Conservation (phyloP, 768 basidiomycete species). For the Termitomyces sp. region DNA sequence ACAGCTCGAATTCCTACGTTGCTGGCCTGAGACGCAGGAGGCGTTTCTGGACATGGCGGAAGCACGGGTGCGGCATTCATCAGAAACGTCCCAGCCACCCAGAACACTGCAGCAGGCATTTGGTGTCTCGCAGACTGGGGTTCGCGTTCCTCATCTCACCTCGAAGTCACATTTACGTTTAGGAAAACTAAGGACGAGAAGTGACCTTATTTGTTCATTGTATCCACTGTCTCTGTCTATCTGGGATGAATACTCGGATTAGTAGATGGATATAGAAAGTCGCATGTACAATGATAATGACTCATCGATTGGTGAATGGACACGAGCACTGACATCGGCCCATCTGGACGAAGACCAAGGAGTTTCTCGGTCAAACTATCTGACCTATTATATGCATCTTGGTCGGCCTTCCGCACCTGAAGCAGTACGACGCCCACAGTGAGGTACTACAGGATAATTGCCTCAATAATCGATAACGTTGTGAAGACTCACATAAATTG, state of each 20-base stretch:
- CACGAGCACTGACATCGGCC: too few relatives aligned
- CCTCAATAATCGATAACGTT: too few relatives aligned
- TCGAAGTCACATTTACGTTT: conserved; percentile 1
- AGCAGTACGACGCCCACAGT: too few relatives aligned
- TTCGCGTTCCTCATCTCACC: neutral
- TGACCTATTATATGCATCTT: too few relatives aligned
- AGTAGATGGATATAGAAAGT: neutral
- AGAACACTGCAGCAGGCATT: conserved; percentile 6
- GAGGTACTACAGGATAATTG: too few relatives aligned
- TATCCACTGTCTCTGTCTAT: neutral
- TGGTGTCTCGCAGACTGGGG: conserved; percentile 3
- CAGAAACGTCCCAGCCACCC: neutral
- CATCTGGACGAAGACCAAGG: too few relatives aligned
- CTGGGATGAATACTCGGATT: neutral
- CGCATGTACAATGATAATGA: too few relatives aligned
- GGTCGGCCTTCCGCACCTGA: too few relatives aligned
- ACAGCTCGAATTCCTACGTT: neutral
- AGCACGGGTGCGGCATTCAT: neutral
- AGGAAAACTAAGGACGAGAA: neutral
- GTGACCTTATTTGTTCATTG: conserved; percentile 3
- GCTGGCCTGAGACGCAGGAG: conserved; percentile 8
- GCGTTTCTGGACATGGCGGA: conserved; percentile 9
- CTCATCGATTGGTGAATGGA: too few relatives aligned
- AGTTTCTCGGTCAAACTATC: too few relatives aligned
- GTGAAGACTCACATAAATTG: too few relatives aligned